Percentiles rank a stretch among this genome's conserved stretches.
Evolutionary conservation across 2,329 filamentous ascomycete species (phyloP).

Genomic region (Hypocreales sp.): DNA sequence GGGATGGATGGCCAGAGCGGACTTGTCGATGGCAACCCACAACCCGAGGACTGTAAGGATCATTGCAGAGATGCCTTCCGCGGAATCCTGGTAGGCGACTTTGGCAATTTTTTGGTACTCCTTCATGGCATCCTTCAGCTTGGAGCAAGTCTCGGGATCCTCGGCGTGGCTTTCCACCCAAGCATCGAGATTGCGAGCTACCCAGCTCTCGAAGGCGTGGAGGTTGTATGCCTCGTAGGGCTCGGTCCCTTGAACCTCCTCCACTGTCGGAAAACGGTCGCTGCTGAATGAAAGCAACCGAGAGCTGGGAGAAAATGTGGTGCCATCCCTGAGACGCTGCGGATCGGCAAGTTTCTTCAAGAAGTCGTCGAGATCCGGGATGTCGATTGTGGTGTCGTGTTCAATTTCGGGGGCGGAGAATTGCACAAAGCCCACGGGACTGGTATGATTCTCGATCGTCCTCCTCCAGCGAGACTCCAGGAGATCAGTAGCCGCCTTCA

Average conservation of each 20-base stretch:
- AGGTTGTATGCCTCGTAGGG: conserved; percentile 8
- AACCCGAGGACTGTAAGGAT: conserved; percentile 38
- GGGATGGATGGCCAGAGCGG: conserved; percentile 19
- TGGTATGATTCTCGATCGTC: neutral
- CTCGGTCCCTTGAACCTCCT: neutral
- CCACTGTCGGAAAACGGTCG: neutral
- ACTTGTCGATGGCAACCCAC: conserved; percentile 40
- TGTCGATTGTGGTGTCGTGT: neutral
- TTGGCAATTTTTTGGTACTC: conserved; percentile 16
- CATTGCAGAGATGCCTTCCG: conserved; percentile 34
- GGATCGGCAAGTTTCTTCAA: neutral
- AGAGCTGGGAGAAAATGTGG: neutral
- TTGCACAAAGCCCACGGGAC: neutral
- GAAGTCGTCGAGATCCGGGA: conserved; percentile 1
- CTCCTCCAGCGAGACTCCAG: neutral
- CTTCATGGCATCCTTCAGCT: conserved; percentile 13
- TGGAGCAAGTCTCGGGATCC: conserved; percentile 10
- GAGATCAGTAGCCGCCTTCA: neutral
- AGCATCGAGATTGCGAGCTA: conserved; percentile 17
- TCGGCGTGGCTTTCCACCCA: conserved; percentile 17
- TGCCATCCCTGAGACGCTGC: neutral
- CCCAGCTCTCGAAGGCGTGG: conserved; percentile 31
- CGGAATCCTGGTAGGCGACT: conserved; percentile 19
- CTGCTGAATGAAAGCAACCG: neutral
- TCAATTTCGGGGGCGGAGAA: neutral